Base-by-base conservation (phyloP, 371 early-diverging fungal genomes). In the Actinomucor elegans region DNA sequence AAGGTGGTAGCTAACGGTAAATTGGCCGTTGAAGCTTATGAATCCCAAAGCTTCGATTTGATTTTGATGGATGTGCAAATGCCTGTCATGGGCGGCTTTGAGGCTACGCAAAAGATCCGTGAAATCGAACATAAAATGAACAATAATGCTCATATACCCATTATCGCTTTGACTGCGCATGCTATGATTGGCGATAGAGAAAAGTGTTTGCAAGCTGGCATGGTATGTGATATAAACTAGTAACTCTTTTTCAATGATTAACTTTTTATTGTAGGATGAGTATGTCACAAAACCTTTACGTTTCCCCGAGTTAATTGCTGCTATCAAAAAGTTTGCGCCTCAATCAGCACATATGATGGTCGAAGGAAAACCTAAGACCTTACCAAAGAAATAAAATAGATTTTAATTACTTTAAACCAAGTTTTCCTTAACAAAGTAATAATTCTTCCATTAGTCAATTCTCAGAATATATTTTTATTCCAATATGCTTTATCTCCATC, bases 101-200 rank as follows among this genome's bases (percentile, higher is more conserved):
- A 85, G 49, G 89, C 91, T 1, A 91, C 90, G 0, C 80, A 79
- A 57, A 71, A 70, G 52, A 92, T 92, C 46, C 78, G 92, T n/a
- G 67, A 80, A 35, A 69, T 75, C 53, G 88, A 89, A 60, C 48
- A 59, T n/a, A 59, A 57, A 43, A 52, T 54, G 28, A 75, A 70
- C 23, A 75, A 59, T 17, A 59, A 55, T 20, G 69, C 75, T 14
- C 87, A 74, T 46, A 75, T 83, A 12, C 89, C 89, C 0, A 89
- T 91, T 34, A 84, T 91, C 50, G 91, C 91, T 11, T 63, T 91
- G 37, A 89, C 91, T 4, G 91, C 91, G 1, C 87, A 87, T 53
- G 91, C 91, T n/a, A 88, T 91, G 87, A 81, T 85, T 55, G 90
- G 88, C 15, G 90, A 89, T 64, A 73, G 88, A 48, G 89, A 91